Evolutionary conservation across 306 rosid genomes (phyloP).

Genomic region (Herpetospermum pedunculosum): DNA sequence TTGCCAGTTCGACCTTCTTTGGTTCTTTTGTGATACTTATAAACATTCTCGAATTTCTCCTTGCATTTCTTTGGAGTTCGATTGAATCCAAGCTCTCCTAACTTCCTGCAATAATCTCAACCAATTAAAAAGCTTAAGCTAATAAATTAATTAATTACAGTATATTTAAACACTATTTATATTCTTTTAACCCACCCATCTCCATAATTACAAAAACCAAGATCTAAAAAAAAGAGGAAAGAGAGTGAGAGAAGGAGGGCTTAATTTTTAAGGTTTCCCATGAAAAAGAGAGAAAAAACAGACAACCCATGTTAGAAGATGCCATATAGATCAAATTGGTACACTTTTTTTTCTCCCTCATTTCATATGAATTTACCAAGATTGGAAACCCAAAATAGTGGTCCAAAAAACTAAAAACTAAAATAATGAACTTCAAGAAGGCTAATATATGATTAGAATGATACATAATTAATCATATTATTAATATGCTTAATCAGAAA

Average conservation of each 20-base stretch:
- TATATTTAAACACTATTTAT: too few relatives aligned
- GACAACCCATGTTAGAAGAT: conserved; percentile 11
- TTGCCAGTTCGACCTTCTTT: conserved; percentile 79
- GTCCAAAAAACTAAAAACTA: background rate
- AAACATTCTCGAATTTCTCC: conserved; percentile 93
- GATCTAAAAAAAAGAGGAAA: background rate
- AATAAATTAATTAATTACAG: background rate
- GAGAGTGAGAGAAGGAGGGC: background rate
- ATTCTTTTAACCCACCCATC: background rate
- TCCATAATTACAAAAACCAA: background rate
- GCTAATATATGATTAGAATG: background rate
- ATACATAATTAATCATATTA: background rate
- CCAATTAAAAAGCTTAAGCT: background rate
- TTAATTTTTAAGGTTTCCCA: background rate
- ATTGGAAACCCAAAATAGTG: background rate
- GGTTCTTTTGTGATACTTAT: conserved; percentile 90
- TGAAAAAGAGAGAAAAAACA: background rate
- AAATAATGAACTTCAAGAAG: background rate
- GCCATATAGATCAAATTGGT: background rate
- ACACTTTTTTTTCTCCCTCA: background rate
- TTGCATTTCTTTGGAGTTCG: conserved; percentile 90
- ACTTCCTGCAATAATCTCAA: conserved; percentile 41
- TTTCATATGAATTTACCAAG: background rate
- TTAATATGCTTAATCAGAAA: background rate
- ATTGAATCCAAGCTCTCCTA: conserved; percentile 73